A percentile compares a stretch with the other conserved stretches of the same genome.
These are phyloP conservation scores for Coffea canephora DNA, from an alignment of 257 asterid species.

Conservation along the genomic window DNA sequence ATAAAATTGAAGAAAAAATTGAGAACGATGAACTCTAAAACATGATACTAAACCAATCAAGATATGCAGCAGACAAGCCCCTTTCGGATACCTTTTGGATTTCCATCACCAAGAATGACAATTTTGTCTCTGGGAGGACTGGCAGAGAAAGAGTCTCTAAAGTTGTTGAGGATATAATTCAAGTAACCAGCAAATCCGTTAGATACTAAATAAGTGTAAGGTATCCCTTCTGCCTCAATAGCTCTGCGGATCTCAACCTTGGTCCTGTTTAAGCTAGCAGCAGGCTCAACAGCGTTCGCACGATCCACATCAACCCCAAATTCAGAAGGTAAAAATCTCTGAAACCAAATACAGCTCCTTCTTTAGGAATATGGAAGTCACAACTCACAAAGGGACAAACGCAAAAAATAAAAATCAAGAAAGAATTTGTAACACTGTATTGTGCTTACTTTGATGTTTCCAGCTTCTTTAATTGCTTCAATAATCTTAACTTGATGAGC, in stretches of 20 bases:
- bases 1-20: no score
- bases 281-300: slow-evolving; percentile 18
- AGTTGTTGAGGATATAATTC: background rate
- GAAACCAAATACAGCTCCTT: background rate
- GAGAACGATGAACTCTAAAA: no score
- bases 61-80: no score
- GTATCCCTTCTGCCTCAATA: slow-evolving; percentile 25
- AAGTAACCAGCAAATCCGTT: slow-evolving; percentile 20
- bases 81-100: no score
- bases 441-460: slow-evolving; percentile 26
- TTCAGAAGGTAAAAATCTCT: slow-evolving; percentile 34
- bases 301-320: slow-evolving; percentile 26
- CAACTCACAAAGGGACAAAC: no score
- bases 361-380: no score
- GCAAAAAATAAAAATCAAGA: no score
- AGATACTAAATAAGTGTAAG: slow-evolving; percentile 14
- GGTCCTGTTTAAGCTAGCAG: background rate
- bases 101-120: slow-evolving; percentile 24
- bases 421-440: background rate
- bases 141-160: slow-evolving; percentile 3
- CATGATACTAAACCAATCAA: background rate
- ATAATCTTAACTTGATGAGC: slow-evolving; percentile 30
- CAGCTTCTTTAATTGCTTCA: slow-evolving; percentile 12
- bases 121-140: slow-evolving; percentile 28
- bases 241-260: slow-evolving; percentile 20